A percentile compares a stretch with the other conserved stretches of the same genome.
phyloP scores from a whole-genome alignment of 441 rosid species.

The Pelargonium citronellum region DNA sequence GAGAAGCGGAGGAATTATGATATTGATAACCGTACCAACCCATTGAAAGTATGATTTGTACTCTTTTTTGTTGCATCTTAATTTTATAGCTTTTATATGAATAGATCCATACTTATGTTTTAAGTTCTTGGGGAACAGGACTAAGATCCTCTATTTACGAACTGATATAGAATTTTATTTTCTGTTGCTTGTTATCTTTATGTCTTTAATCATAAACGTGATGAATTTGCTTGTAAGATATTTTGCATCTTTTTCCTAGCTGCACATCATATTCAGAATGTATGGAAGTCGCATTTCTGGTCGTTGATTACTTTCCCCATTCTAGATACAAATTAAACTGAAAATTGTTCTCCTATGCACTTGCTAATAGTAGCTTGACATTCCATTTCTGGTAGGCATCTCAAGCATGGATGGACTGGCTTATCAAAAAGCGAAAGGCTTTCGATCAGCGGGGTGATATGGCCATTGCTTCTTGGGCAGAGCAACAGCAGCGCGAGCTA shows the following conservation, averaged over 20 bases:
- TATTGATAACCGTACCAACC: constrained; percentile 71
- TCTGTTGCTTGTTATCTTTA: neutral
- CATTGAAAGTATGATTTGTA: constrained; percentile 64
- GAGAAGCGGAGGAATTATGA: constrained; percentile 72
- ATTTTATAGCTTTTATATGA: neutral
- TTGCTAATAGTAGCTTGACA: constrained; percentile 15
- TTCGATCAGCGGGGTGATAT: constrained; percentile 93
- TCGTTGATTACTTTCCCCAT: neutral
- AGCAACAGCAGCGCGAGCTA: constrained; percentile 89
- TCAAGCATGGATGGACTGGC: constrained; percentile 98
- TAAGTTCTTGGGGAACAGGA: neutral
- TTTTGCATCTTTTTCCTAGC: neutral
- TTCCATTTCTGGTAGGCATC: constrained; percentile 56
- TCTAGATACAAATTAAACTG: neutral
- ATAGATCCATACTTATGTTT: neutral
- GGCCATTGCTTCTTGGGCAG: constrained; percentile 97
- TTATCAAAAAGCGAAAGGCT: constrained; percentile 81
- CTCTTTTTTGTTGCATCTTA: neutral
- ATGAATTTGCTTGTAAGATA: neutral
- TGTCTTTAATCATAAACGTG: neutral
- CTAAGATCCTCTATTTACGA: neutral
- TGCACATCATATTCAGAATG: neutral
- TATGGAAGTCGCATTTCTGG: neutral
- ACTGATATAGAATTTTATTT: neutral
- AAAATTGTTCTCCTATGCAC: neutral